Base-by-base conservation (phyloP, 257 asterid genomes). In the Paraleonurus japonicus region DNA sequence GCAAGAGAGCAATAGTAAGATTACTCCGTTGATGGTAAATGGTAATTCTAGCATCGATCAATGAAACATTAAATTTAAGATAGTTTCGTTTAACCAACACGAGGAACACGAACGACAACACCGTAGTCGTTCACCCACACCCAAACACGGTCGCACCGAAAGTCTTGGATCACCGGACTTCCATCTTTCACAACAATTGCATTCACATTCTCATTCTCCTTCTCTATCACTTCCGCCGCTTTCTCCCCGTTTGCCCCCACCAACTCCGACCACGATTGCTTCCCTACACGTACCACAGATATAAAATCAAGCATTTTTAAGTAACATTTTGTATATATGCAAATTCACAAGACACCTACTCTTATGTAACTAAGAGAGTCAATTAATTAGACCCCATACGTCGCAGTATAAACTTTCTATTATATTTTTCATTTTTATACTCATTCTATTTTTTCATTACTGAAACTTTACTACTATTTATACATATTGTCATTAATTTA, bases 61-160 rank as follows among this genome's bases (percentile, higher is more conserved):
- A 45, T 45, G 53, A 7, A 1, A 35, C 2, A 35, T 6, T 1
- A 0, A 33, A 32, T 0, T 4, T 3, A 32, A 32, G 41, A 8
- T 1, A 35, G 7, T 35, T 35, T 35, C 11, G 10, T 8, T 35
- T 66, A 83, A 10, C 80, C 79, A 15, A 76, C 17, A 3, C 0
- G 11, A 2, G 90, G 88, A 41, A 67, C 2, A 45, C 79, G 84
- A 24, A 71, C 1, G 0, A 85, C 93, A 8, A 62, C 4, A 0
- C 76, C 67, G 1, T n/a, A 0, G 4, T 64, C 43, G 62, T 83
- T 30, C 7, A 87, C 80, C 83, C 84, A 85, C 61, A 85, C 85
- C 88, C 93, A 69, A 10, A 83, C 90, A 15, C 87, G 89, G 32
- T 81, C 83, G 22, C 87, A 85, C 28, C 86, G 61, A 50, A 74